Evolutionary conservation across 2,329 filamentous ascomycete genomes (phyloP), one percentile per base, ranked within the genome.

Genomic region (Fusarium denticulatum): DNA sequence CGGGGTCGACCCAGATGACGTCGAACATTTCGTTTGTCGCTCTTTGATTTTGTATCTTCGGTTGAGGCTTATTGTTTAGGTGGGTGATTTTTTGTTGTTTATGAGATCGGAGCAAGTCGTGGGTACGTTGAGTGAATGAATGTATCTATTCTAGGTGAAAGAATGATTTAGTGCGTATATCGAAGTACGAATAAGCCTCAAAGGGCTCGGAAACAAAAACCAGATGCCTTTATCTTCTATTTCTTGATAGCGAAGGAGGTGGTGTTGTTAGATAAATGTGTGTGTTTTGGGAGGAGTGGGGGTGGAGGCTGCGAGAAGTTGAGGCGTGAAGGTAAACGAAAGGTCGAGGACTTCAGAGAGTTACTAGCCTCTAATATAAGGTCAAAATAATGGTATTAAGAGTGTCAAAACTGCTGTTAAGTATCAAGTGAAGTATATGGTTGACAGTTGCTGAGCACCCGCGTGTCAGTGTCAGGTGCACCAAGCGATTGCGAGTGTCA

Each of bases 1-100:
- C 82, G 28, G 86, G 86, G 64, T 90, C 88, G 8, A 87, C 87
- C 88, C 88, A 90, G 52, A 88, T 81, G 37, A 90, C 86, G 77
- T 90, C 88, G 77, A 89, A 90, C 88, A 90, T 90, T 49, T 64
- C 79, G 74, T 37, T 53, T n/a, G 11, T 26, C 6, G 20, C 24
- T 28, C 26, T 55, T 3, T 28, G 24, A 1, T 28, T n/a, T 28
- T 46, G 28, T n/a, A 18, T n/a, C 4, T 16, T 18, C 16, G 34
- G 24, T 18, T n/a, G 24, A 9, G 16, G 11, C 13, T 40, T 28
- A 8, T 20, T 26, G 15, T 13, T 4, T 24, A 22, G 28, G 12
- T 14, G 3, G 39, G 32, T 30, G n/a, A 34, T 18, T 28, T n/a
- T 14, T 43, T 36, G 22, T 55, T 14, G 26, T 30, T 40, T 40